Conservation (phyloP, 225 moss, liverwort and hornwort genomes). For the Antitrichia curtipendula region DNA sequence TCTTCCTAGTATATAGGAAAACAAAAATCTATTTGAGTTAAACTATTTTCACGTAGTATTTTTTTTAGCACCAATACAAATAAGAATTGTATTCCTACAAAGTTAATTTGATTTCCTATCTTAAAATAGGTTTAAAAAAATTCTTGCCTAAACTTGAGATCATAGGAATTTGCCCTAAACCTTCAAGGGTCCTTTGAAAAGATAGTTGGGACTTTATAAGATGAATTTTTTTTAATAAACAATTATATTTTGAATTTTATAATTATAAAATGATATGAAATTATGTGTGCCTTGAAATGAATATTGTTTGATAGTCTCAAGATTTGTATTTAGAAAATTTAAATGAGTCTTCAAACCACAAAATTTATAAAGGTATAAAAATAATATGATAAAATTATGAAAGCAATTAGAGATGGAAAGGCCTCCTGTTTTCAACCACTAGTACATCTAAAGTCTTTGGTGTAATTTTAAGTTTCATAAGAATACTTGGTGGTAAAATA, state of each 20-base stretch:
- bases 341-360: neutral
- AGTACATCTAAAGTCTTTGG: neutral
- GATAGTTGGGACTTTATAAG: neutral
- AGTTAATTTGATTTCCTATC: too few relatives aligned
- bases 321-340: neutral
- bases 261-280: too few relatives aligned
- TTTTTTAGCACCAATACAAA: too few relatives aligned
- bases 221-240: neutral
- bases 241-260: neutral
- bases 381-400: neutral
- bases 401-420: neutral
- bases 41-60: too few relatives aligned
- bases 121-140: too few relatives aligned
- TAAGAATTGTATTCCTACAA: too few relatives aligned
- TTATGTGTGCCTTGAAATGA: neutral
- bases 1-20: too few relatives aligned
- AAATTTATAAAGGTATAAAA: neutral
- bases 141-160: neutral
- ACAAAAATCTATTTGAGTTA: too few relatives aligned
- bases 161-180: rapidly evolving
- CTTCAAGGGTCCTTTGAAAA: neutral
- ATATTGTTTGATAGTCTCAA: neutral
- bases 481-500: neutral
- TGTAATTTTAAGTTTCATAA: neutral
- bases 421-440: neutral